Evolutionary conservation across 2,329 filamentous ascomycete species (phyloP).

Genomic region (Neofusicoccum umdonicola): DNA sequence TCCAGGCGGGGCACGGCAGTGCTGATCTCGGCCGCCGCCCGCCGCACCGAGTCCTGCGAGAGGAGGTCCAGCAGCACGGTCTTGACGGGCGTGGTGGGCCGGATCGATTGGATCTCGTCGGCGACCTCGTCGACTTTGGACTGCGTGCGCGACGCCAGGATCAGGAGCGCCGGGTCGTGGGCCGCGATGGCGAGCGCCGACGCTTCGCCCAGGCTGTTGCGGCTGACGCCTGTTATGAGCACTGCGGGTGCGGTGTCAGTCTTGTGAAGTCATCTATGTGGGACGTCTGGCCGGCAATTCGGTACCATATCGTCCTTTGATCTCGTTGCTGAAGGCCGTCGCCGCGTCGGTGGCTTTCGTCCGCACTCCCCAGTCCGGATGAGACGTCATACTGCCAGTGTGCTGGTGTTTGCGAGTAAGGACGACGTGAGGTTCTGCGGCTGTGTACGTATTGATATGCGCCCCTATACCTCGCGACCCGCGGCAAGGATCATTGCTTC

Average conservation of each 20-base stretch:
- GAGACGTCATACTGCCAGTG: constrained; percentile 24
- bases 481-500: neutral
- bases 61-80: constrained; percentile 35
- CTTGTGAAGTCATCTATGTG: neutral
- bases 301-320: constrained; percentile 29
- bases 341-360: constrained; percentile 33
- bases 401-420: neutral
- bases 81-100: constrained; percentile 36
- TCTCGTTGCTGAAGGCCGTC: constrained; percentile 28
- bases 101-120: constrained; percentile 32
- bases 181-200: constrained; percentile 31
- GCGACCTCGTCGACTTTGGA: constrained; percentile 42
- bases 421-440: neutral
- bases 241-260: neutral
- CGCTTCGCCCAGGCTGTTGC: constrained; percentile 30
- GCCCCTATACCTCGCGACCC: neutral
- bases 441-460: neutral
- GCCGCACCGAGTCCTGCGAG: constrained; percentile 34
- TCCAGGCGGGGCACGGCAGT: constrained; percentile 36
- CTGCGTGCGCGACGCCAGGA: constrained; percentile 43
- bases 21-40: constrained; percentile 33
- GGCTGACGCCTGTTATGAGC: constrained; percentile 28
- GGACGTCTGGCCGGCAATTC: no score
- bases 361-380: constrained; percentile 33
- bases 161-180: constrained; percentile 28